Evolutionary conservation across 768 basidiomycete species (phyloP), one percentile per base, ranked within the genome.

Genomic region (Trametes punicea): DNA sequence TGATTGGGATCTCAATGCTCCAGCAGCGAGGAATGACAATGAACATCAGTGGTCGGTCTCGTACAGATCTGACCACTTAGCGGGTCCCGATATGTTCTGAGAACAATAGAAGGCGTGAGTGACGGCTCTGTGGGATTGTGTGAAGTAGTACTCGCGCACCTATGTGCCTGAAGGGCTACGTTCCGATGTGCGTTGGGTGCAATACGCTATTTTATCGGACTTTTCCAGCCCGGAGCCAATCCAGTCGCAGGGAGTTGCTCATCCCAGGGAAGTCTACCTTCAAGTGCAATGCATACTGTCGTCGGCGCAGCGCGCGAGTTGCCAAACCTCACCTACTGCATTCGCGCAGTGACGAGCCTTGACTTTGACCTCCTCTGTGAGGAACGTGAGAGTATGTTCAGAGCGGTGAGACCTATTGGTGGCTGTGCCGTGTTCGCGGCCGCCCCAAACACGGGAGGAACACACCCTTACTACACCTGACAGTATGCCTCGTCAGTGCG

Each of bases 241-340:
- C 56, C 11, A 59, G 20, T 13, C 62, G 62, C 4, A 62, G 40
- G 39, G 36, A 31, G 52, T 62, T 65, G 7, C 64, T 59, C 20
- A 59, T 51, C 10, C 64, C 64, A 0, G 64, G 64, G 39, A 65
- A 65, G 18, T 61, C 59, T 5, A 62, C 48, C 42, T 56, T 62
- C 26, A 65, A 25, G 13, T 51, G 27, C 16, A 61, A 26, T 8
- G 26, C 53, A 27, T 61, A 62, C 61, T 65, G 34, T 13, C 11
- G 3, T n/a, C 16, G n/a, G 16, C 13, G 1, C 26, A 10, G 18
- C 15, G 25, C 7, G 34, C 38, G 25, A 46, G 48, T 16, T 16
- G 31, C 36, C 30, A 38, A 9, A 5, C 9, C 7, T 33, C n/a
- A 29, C 18, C 3, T 11, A 48, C 3, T 8, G 11, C n/a, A 31